These are phyloP conservation scores for Friedmanniomyces simplex DNA, from an alignment of 495 filamentous ascomycete genomes.

Conservation along the genomic window DNA sequence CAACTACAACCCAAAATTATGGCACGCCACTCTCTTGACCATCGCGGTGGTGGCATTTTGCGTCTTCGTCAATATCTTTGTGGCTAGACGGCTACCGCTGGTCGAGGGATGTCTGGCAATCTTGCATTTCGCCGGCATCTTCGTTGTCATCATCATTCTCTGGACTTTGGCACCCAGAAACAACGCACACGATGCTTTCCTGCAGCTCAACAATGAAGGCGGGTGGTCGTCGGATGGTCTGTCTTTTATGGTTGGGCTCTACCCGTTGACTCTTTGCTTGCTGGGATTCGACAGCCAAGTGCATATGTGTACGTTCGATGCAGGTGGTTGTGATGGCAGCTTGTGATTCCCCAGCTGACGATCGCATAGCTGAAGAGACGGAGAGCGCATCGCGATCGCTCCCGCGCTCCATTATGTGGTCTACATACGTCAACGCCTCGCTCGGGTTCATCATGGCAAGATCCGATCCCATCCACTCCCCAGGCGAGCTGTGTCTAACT, in stretches of 20 bases:
- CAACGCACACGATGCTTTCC: constrained; percentile 18
- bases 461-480: neutral
- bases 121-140: constrained; percentile 12
- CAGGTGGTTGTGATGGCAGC: neutral
- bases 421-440: constrained; percentile 8
- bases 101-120: constrained; percentile 12
- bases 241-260: constrained; percentile 11
- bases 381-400: constrained; percentile 6
- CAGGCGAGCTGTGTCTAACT: neutral
- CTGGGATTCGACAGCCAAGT: constrained; percentile 7
- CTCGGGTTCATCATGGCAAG: constrained; percentile 13
- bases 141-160: constrained; percentile 16
- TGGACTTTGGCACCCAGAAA: constrained; percentile 11
- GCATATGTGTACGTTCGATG: constrained; percentile 16
- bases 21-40: constrained; percentile 37
- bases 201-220: constrained; percentile 20
- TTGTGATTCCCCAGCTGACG: neutral
- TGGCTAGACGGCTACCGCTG: constrained; percentile 8
- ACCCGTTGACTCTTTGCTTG: neutral
- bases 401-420: constrained; percentile 14
- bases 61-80: constrained; percentile 35
- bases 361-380: constrained; percentile 16
- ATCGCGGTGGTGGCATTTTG: constrained; percentile 35
- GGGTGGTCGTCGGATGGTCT: constrained; percentile 22
- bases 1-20: constrained; percentile 31